These are phyloP conservation scores for Saccharomycopsis malanga DNA, from an alignment of 805 yeast species.

Conservation along the genomic window DNA sequence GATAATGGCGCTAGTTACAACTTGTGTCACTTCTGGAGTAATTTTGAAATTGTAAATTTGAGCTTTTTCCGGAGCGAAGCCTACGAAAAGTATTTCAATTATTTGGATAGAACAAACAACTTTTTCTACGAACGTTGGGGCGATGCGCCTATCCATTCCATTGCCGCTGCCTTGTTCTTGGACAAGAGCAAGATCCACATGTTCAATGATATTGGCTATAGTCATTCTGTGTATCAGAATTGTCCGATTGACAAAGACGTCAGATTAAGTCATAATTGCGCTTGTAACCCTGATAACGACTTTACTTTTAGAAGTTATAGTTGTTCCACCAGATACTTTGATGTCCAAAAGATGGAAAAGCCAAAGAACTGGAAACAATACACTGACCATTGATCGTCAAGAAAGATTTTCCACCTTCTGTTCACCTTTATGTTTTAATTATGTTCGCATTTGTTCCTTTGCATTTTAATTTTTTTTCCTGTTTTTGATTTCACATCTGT, in stretches of 20 bases:
- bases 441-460: neutral
- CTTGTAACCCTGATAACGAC: constrained; percentile 65
- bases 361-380: constrained; percentile 61
- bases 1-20: constrained; percentile 68
- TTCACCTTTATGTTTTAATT: neutral
- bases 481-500: neutral
- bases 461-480: neutral
- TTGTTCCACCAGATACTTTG: constrained; percentile 57
- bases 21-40: constrained; percentile 84
- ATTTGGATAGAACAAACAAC: constrained; percentile 67
- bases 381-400: constrained; percentile 29
- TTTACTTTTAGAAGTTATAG: constrained; percentile 66
- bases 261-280: constrained; percentile 58
- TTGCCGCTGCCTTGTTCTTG: constrained; percentile 69
- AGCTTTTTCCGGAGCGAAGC: constrained; percentile 67
- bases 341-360: constrained; percentile 42
- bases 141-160: constrained; percentile 82
- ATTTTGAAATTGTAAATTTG: constrained; percentile 74
- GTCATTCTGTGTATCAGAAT: constrained; percentile 65
- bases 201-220: constrained; percentile 76
- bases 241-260: constrained; percentile 64
- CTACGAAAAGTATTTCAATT: constrained; percentile 58
- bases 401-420: neutral
- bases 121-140: constrained; percentile 91
- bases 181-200: constrained; percentile 59